Evolutionary conservation across 192 early-diverging fungal species (phyloP).

Genomic region (Mortierella hygrophila): DNA sequence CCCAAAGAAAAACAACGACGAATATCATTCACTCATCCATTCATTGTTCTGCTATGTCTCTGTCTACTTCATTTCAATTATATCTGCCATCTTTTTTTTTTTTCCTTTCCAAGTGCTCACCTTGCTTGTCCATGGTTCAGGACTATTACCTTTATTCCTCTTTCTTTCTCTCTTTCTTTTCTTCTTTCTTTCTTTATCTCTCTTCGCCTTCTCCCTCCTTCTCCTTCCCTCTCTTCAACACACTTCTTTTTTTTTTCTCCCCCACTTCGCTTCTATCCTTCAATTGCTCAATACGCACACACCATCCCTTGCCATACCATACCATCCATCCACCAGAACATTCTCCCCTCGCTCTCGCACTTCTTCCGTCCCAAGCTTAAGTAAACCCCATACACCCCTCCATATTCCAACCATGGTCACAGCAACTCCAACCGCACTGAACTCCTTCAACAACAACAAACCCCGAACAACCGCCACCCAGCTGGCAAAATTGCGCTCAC

Average conservation of each 20-base stretch:
- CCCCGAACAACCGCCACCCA: constrained; percentile 24
- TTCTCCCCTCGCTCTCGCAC: constrained; percentile 5
- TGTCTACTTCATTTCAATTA: not conserved
- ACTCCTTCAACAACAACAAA: not conserved
- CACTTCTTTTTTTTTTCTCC: not conserved
- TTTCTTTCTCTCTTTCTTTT: not conserved
- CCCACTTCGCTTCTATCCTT: not conserved
- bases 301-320: not conserved
- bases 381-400: not conserved
- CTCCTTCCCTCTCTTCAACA: not conserved
- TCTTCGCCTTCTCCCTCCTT: not conserved
- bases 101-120: too few species aligned
- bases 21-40: not conserved
- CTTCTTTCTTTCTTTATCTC: not conserved
- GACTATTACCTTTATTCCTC: not conserved
- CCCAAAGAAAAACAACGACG: not conserved
- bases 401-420: constrained; percentile 33
- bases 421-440: constrained; percentile 9
- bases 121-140: too few species aligned
- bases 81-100: constrained; percentile 12
- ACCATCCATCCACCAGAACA: not conserved
- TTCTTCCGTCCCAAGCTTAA: not conserved
- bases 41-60: not conserved
- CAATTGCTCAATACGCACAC: not conserved
- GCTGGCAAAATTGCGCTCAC: constrained; percentile 17